Evolutionary conservation across 2,329 filamentous ascomycete genomes (phyloP), one percentile per base, ranked within the genome.

Genomic region (Pestalotiopsis sp.): DNA sequence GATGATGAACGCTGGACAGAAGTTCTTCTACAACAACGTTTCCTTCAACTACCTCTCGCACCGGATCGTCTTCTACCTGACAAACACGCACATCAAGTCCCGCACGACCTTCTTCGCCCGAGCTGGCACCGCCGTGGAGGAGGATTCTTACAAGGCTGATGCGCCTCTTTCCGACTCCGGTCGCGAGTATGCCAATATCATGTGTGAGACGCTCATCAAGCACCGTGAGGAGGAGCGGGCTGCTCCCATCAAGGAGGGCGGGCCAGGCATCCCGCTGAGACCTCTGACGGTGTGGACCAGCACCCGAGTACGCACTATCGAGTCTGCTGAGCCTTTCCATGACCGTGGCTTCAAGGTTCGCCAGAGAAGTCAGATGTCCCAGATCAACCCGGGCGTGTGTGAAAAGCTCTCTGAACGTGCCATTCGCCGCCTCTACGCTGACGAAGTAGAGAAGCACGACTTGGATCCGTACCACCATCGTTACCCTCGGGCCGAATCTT

Each of bases 1-100:
- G 83, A 98, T 99, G 95, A 97, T 98, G 78, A 99, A 99, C 73
- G 96, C 96, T 7, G 96, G 96, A 58, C 90, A 95, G 76, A 90
- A 94, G 72, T 92, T 99, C 76, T 92, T 95, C 74, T 95, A 98
- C 80, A 99, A 99, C 82, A 98, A 98, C 73, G 93, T 96, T 78
- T 94, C 92, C 76, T 98, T 99, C 79, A 95, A 94, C 74, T 99
- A 99, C 77, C 87, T 99, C 39, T 97, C 94, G 0, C 94, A 99
- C 78, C 90, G 96, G 69, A 99, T 99, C 72, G 95, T 99, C 66
- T 99, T 99, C 81, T 99, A 98, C 79, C 89, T 99, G 60, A 93
- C 97, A 76, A 99, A 99, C 76, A 85, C 98, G 26, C 96, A 99
- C 80, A 98, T 98, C 84, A 98, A 99, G 80, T 92, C 92, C 62